Evolutionary conservation across 805 yeast species (phyloP), one percentile per base, ranked within the genome.

Genomic region (Yarrowia yakushimensis): DNA sequence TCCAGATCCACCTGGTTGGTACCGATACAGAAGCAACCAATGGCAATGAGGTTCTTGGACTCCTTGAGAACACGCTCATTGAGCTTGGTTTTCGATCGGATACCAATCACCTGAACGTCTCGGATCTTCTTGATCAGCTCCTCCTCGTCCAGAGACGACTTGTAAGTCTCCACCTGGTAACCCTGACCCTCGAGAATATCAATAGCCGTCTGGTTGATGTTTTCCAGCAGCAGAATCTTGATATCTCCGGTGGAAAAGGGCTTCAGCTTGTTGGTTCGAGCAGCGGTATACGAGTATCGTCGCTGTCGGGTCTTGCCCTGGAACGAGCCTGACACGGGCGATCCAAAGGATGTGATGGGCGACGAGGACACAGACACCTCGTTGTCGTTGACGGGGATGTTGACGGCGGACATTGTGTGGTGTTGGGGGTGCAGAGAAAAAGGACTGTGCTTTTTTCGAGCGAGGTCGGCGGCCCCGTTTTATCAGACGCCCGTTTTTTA

Each of bases 1-100:
- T 88, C 89, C 67, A 92, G 81, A 75, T 94, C 96, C 63, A 94
- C 99, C 79, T 94, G 99, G 79, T 94, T 94, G 65, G 98, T 94
- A 72, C 99, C 99, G 69, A 94, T 94, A 82, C 99, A 94, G 88
- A 94, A 94, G 80, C 99, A 94, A 63, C 99, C 99, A 76, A 94
- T 80, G 31, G 84, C 92, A 27, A 88, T 88, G 76, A 94, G 81
- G 79, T 93, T 90, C 74, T 86, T 87, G 63, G 99, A 99, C 70
- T 88, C 89, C 67, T 83, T 80, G 70, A 94, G 80, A 28, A 94
- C 85, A 60, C 84, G 85, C 68, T 83, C 87, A 41, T 91, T 89
- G 72, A 94, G 81, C 76, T 85, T 88, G 59, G 99, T 94, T 81
- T 94, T 94, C 65, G 98, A 94, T 80, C 99, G 89, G 73, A 94